Evolutionary conservation across 1,139 yeast species (phyloP), one percentile per base, ranked within the genome.

Genomic region (Kluyveromyces sp.): DNA sequence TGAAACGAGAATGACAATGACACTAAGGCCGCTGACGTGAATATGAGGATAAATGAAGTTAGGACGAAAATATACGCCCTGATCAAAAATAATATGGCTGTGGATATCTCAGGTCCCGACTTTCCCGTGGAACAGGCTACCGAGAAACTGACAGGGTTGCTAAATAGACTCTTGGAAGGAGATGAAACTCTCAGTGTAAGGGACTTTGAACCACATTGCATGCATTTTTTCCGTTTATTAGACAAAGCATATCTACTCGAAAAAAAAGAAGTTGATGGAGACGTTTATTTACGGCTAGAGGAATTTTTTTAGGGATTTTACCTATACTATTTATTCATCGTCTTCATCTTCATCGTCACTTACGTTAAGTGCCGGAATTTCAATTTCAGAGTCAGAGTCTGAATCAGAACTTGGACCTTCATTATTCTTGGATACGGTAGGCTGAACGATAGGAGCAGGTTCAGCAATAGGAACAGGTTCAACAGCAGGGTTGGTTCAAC

Each of bases 331-430:
- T 7, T 27, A 26, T 15, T 26, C 39, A 8, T 30, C 34, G 8
- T 51, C 46, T 4, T 50, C 51, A 33, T 57, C 57, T 25, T 56
- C 60, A 3, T 66, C 70, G 33, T 68, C 72, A 47, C 70, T 65
- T 7, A 78, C 56, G 32, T 73, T 78, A 47, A 79, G 74, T 25
- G 68, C 72, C 2, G 85, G 84, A 50, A 79, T 77, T 51, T 77
- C 84, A 48, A 79, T 74, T 50, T 79, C 83, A 4, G 77, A 72
- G 33, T 36, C 47, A 6, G 42, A 40, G 25, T 43, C 46, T 7
- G 46, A 42, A 3, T 42, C 45, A 5, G 39, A 32, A 21, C 28
- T 40, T 10, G 10, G 25, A 8, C 7, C n/a, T 39, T 21, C n/a
- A 3, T 15, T 10, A 8, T 25, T 3, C 31, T 39, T 35, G 31